These are phyloP conservation scores for Eucalyptus paniculata DNA, from an alignment of 345 rosid genomes.

Conservation along the genomic window DNA sequence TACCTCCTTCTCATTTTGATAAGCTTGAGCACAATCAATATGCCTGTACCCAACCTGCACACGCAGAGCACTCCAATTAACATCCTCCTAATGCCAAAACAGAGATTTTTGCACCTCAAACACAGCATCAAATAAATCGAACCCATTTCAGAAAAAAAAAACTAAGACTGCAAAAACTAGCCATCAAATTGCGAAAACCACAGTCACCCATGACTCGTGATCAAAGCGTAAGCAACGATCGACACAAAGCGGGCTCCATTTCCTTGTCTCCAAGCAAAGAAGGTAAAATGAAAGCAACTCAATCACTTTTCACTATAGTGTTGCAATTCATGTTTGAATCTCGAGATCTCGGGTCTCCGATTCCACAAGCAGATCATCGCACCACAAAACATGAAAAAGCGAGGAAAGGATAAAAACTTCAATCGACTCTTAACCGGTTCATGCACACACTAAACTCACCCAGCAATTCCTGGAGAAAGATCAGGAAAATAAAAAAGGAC, in stretches of 20 bases:
- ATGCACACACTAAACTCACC: background rate
- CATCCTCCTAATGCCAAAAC: background rate
- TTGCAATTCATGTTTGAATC: background rate
- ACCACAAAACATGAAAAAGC: background rate
- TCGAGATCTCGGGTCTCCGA: background rate
- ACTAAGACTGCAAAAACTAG: background rate
- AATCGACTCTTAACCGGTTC: background rate
- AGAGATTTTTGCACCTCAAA: background rate
- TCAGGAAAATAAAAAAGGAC: background rate
- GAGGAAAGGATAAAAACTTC: background rate
- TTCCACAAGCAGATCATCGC: background rate
- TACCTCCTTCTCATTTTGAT: conserved; percentile 76
- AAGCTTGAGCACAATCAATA: conserved; percentile 72
- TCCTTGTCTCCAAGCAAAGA: background rate
- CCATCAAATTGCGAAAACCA: background rate
- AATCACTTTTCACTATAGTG: background rate
- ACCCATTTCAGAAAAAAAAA: background rate
- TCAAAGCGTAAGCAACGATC: background rate
- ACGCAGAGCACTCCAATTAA: background rate
- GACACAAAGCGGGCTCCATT: background rate
- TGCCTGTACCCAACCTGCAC: conserved; percentile 71
- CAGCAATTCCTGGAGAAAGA: background rate
- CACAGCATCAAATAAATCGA: background rate
- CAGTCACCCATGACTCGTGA: background rate
- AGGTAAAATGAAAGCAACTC: background rate